Conservation (phyloP, 2,329 filamentous ascomycete genomes). For the Epichloe festucae region DNA sequence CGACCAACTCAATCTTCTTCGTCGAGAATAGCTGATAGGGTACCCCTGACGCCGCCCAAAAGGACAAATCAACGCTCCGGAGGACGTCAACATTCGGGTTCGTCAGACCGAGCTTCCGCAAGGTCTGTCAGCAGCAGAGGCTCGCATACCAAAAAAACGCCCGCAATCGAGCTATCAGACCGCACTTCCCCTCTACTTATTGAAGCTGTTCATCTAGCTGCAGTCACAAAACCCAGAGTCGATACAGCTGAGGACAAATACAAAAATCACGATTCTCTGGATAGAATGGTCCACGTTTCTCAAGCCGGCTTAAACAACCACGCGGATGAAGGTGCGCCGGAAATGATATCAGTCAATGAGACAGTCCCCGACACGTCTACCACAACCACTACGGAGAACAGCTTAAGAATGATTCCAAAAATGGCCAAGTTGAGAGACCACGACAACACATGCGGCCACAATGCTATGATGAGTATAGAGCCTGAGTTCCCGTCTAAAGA, state of each 20-base stretch:
- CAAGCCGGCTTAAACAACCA: background rate
- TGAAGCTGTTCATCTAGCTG: background rate
- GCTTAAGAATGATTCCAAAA: background rate
- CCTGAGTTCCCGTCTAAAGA: background rate
- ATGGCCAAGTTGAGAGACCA: background rate
- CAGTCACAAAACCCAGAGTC: background rate
- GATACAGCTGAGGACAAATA: background rate
- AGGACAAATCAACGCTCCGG: conserved; percentile 17
- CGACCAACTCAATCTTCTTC: conserved; percentile 58
- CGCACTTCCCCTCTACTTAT: background rate
- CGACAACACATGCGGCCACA: background rate
- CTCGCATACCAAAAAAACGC: background rate
- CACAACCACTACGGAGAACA: background rate
- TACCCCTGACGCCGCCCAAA: conserved; percentile 34
- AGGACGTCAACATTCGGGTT: background rate
- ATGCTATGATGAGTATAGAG: background rate
- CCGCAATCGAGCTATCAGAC: background rate
- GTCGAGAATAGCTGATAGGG: conserved; percentile 54
- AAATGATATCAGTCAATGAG: background rate
- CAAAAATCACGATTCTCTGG: background rate
- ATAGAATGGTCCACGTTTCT: background rate
- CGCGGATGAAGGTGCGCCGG: background rate
- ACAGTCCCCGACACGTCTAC: background rate
- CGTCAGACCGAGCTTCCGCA: background rate
- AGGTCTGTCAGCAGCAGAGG: conserved; percentile 1